Conservation (phyloP, 2,329 filamentous ascomycete species). For the Fusarium devonianum region DNA sequence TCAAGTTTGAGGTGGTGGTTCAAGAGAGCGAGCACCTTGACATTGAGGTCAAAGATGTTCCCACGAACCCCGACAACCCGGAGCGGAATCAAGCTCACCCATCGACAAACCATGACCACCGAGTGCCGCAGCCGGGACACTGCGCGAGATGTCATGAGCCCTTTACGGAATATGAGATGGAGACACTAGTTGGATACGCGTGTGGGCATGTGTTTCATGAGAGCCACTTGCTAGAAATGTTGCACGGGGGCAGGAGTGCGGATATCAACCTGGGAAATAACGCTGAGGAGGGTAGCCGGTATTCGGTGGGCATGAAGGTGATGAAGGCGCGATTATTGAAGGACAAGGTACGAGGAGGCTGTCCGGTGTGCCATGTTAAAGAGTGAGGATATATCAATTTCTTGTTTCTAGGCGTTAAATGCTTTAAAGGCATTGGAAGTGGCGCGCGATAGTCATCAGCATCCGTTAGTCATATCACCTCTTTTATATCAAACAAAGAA, state of each 20-base stretch:
- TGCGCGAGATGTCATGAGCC: slow-evolving; percentile 65
- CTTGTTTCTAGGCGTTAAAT: slow-evolving; percentile 13
- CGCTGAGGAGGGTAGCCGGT: slow-evolving; percentile 54
- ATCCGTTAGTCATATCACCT: slow-evolving; percentile 4
- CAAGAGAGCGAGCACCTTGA: slow-evolving; percentile 54
- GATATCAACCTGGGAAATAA: slow-evolving; percentile 57
- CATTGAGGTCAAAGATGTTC: slow-evolving; percentile 51
- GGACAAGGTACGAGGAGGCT: slow-evolving; percentile 72
- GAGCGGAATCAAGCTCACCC: slow-evolving; percentile 27
- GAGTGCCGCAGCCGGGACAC: slow-evolving; percentile 57
- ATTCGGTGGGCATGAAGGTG: slow-evolving; percentile 84
- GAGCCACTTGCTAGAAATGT: slow-evolving; percentile 68
- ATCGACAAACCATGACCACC: slow-evolving; percentile 42
- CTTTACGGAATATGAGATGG: slow-evolving; percentile 68
- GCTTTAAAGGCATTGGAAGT: slow-evolving; percentile 22
- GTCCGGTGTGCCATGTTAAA: slow-evolving; percentile 61
- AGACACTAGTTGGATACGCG: slow-evolving; percentile 80
- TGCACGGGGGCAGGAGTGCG: slow-evolving; percentile 54
- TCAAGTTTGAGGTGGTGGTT: slow-evolving; percentile 82
- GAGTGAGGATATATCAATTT: slow-evolving; percentile 24
- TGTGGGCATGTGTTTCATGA: slow-evolving; percentile 86
- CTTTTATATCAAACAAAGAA: neutral
- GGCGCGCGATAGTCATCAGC: slow-evolving; percentile 13
- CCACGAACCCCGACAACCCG: slow-evolving; percentile 38
- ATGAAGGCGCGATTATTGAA: slow-evolving; percentile 81